Base-by-base conservation (phyloP, 176 grass and related monocot genomes). In the Musa acuminata region DNA sequence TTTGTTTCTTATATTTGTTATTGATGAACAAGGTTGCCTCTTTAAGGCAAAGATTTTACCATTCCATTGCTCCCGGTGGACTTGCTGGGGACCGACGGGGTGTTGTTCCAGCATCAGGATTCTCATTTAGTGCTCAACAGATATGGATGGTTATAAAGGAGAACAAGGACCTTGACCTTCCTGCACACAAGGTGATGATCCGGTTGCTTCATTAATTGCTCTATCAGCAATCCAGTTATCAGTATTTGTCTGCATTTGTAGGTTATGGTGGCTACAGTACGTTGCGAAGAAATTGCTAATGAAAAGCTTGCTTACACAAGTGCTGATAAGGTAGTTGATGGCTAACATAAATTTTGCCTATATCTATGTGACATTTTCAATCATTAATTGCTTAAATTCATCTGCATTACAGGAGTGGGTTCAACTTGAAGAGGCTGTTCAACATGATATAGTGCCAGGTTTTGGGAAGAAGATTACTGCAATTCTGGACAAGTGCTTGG, bases 101-200 rank as follows among this genome's bases (percentile, higher is more conserved):
- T 54, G 89, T 90, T 77, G 92, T 96, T 65, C 89, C 92, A 75
- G 92, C 92, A 64, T 90, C 92, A 77, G 92, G 89, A 68, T 96
- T 96, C 72, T 89, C 87, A 43, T 90, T 96, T 79, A 96, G 89
- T 76, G 78, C 87, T 20, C 92, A 96, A 19, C 83, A 96, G 69
- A 92, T 96, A 73, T 96, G 92, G 92, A 90, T 85, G 63, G 84
- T 96, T 84, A 96, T 96, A 59, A 96, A 96, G 80, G 89, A 96
- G 75, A 96, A 96, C 76, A 96, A 92, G 77, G 92, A 96, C 66
- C 92, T 96, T 64, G 89, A 96, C 64, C 85, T 96, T 55, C 92
- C 92, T 65, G 89, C 92, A 51, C 92, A 96, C 87, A 96, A 96
- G 88, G 92, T 96, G 64, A 80, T 80, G 25, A 53, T 27, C 13